Evolutionary conservation across 805 yeast species (phyloP), one percentile per base, ranked within the genome.

Genomic region (Hanseniaspora valbyensis): DNA sequence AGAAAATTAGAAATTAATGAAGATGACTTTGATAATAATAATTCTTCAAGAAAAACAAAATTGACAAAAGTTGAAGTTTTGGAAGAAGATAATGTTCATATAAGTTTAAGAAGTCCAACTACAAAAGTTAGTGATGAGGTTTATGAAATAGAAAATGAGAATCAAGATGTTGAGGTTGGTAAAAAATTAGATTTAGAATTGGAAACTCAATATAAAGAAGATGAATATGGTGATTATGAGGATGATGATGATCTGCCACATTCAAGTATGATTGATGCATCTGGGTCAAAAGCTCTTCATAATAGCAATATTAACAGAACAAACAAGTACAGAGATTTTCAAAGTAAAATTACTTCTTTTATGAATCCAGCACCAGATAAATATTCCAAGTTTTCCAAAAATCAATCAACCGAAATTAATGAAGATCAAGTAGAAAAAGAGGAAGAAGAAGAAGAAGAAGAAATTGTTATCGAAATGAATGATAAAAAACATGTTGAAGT

Each of bases 381-480:
- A 10, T 10, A 30, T 4, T 7, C 19, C 3, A 25, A 32, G 22
- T 25, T 16, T 5, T 19, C 25, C 13, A 21, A 50, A 34, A 53
- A 44, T 9, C 24, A 18, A 10, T 21, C 38, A 9, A 38, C 46
- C 38, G 50, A 46, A 25, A 51, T 52, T 14, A 55, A 46, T 9
- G 57, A 54, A 2, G 55, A 53, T 2, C 45, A 52, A 12, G 56
- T 52, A 26, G 56, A 58, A 39, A 54, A 50, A 6, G 53, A 56
- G 38, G 56, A 42, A 2, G 54, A 51, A 6, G 52, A 53, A 3
- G 54, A 52, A 5, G 57, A 54, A 14, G 50, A 52, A n/a, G 53
- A 51, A 16, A 55, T 48, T 5, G 25, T 48, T 14, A 34, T 48
- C 19, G 45, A 48, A 3, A 18, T 48, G 26, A 45, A 48, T 34